Evolutionary conservation across 2,329 filamentous ascomycete genomes (phyloP).

Genomic region (Drechslerella stenobrocha): DNA sequence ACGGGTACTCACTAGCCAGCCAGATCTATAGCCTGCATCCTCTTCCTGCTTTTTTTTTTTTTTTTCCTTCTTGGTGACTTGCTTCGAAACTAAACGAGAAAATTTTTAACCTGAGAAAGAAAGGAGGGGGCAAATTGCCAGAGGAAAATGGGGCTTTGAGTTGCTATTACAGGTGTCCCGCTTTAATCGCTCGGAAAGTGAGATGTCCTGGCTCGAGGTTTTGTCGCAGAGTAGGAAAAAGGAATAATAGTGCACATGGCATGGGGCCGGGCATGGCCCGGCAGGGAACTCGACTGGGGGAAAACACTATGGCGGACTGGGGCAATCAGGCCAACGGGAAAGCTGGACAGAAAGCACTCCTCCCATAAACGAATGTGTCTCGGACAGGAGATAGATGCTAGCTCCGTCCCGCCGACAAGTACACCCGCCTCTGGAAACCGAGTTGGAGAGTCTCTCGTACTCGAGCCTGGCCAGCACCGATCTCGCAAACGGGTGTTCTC

Average conservation of each 20-base stretch:
- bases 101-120: conserved; percentile 47
- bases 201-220: conserved; percentile 26
- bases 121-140: conserved; percentile 39
- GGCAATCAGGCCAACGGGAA: conserved; percentile 36
- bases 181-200: conserved; percentile 49
- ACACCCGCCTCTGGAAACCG: neutral
- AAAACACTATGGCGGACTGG: conserved; percentile 14
- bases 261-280: conserved; percentile 34
- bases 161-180: conserved; percentile 48
- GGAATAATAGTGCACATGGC: conserved; percentile 46
- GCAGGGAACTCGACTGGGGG: conserved; percentile 45
- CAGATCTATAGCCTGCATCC: conserved; percentile 10
- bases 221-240: conserved; percentile 44
- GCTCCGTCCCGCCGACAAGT: neutral
- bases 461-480: too few species aligned
- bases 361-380: conserved; percentile 11
- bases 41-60: conserved; percentile 9
- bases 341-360: conserved; percentile 24
- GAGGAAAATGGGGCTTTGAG: conserved; percentile 46
- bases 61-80: conserved; percentile 8
- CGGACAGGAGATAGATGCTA: neutral
- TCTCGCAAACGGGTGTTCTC: too few species aligned
- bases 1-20: conserved; percentile 4
- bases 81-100: conserved; percentile 32
- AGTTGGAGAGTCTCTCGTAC: neutral